phyloP scores from a whole-genome alignment of 2,329 filamentous ascomycete genomes.

The Pseudocercospora cruenta region DNA sequence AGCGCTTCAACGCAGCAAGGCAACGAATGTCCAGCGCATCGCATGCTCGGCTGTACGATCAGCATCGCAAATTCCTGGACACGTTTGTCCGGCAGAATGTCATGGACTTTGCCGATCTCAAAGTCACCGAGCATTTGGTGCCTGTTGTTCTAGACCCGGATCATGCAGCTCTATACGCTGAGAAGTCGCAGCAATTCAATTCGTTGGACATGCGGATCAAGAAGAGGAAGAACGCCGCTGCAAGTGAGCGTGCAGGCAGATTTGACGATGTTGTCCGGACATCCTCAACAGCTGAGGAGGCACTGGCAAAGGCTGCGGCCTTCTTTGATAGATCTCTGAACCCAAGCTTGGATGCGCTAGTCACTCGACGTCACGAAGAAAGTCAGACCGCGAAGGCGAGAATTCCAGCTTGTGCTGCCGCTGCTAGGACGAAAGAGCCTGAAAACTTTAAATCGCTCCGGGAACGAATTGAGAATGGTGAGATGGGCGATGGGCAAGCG shows the following conservation, averaged over 20 bases:
- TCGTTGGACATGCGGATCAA: constrained; percentile 54
- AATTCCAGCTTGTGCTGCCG: constrained; percentile 3
- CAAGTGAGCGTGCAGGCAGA: constrained; percentile 43
- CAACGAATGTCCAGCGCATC: constrained; percentile 55
- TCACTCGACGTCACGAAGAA: constrained; percentile 18
- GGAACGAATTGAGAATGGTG: constrained; percentile 24
- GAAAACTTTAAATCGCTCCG: constrained; percentile 26
- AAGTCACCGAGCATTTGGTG: constrained; percentile 48
- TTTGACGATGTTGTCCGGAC: constrained; percentile 53
- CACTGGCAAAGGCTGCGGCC: constrained; percentile 54
- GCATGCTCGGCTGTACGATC: constrained; percentile 55
- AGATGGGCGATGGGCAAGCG: constrained; percentile 37
- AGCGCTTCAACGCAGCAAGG: constrained; percentile 60
- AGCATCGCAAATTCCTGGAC: constrained; percentile 61
- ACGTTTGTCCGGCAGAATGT: constrained; percentile 53
- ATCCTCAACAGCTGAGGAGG: constrained; percentile 55
- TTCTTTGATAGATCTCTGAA: constrained; percentile 28
- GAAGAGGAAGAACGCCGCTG: constrained; percentile 42
- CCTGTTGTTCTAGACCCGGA: constrained; percentile 50
- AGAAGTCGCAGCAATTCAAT: constrained; percentile 58
- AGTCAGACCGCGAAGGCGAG: neutral
- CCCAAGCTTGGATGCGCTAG: constrained; percentile 20
- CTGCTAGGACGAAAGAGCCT: constrained; percentile 15
- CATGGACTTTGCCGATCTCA: constrained; percentile 46
- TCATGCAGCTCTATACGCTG: constrained; percentile 59